Evolutionary conservation across 306 rosid species (phyloP).

Genomic region (Oxytropis ochrocephala): DNA sequence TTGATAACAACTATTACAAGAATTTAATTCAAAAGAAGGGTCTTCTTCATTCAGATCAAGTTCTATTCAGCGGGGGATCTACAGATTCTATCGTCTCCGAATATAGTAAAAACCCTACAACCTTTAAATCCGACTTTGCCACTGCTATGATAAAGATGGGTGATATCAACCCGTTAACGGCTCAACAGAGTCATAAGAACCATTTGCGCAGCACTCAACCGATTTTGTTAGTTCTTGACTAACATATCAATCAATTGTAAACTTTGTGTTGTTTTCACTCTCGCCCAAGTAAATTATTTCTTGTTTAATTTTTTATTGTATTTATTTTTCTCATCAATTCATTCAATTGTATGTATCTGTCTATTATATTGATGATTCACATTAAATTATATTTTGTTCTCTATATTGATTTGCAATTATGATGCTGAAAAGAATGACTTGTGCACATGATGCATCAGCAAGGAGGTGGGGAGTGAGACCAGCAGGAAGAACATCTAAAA

Average conservation of each 20-base stretch:
- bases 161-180: slow-evolving; percentile 22
- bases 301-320: too few relatives aligned
- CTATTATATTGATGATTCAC: not conserved
- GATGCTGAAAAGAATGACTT: too few relatives aligned
- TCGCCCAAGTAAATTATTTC: too few relatives aligned
- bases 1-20: slow-evolving; percentile 51
- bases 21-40: slow-evolving; percentile 53
- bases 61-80: slow-evolving; percentile 29
- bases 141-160: slow-evolving; percentile 41
- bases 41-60: slow-evolving; percentile 45
- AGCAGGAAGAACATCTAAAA: too few relatives aligned
- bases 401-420: too few relatives aligned
- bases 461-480: too few relatives aligned
- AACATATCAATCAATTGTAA: too few relatives aligned
- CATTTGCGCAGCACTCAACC: not conserved
- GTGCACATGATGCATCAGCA: too few relatives aligned
- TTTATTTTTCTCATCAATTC: not conserved
- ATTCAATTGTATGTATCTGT: not conserved
- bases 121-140: slow-evolving; percentile 27
- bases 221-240: too few relatives aligned
- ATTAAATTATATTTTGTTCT: too few relatives aligned
- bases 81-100: slow-evolving; percentile 15
- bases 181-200: slow-evolving; percentile 19
- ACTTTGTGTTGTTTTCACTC: too few relatives aligned
- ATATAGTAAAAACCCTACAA: slow-evolving; percentile 25